Percentiles rank a stretch among this genome's conserved stretches.
Evolutionary conservation across 1,284 basidiomycete genomes (phyloP).

Genomic region (Butyriboletus regius): DNA sequence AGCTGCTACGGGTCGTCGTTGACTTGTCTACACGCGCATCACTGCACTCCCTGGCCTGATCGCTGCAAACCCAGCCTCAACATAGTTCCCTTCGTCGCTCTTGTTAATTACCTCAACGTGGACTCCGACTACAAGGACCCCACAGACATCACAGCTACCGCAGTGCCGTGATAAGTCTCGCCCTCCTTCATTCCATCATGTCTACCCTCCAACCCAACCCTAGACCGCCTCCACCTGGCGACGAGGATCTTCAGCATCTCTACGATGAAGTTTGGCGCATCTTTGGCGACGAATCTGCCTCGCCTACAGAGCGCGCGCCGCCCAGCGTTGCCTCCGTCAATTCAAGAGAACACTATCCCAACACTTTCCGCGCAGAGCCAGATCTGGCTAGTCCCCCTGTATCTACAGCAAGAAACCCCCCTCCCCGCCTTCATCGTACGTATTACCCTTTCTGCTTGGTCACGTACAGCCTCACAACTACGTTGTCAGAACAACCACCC

Average conservation of each 20-base stretch:
- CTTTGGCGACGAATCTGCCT: conserved; percentile 43
- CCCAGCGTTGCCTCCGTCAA: conserved; percentile 10
- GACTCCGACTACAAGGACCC: neutral
- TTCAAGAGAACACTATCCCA: conserved; percentile 18
- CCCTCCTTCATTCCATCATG: conserved; percentile 20
- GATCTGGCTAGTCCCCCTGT: conserved; percentile 12
- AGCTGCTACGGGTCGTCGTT: neutral
- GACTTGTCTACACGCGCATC: conserved; percentile 6
- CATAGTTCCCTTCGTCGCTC: neutral
- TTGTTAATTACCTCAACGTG: neutral
- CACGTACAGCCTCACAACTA: neutral
- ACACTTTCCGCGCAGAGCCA: conserved; percentile 19
- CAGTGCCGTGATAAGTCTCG: conserved; percentile 10
- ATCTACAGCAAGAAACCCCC: conserved; percentile 12
- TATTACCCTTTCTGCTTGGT: neutral
- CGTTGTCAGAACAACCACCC: conserved; percentile 11
- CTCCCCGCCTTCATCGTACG: conserved; percentile 25
- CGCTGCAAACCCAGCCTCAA: neutral
- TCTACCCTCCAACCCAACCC: conserved; percentile 28
- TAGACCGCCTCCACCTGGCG: conserved; percentile 42
- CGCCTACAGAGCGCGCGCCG: conserved; percentile 22
- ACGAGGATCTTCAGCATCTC: conserved; percentile 61
- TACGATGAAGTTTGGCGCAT: conserved; percentile 67
- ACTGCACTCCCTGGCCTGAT: neutral
- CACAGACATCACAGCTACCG: neutral